Percentiles rank a stretch among this genome's conserved stretches.
Evolutionary conservation across 306 rosid species (phyloP).

Genomic region (Malus orientalis): DNA sequence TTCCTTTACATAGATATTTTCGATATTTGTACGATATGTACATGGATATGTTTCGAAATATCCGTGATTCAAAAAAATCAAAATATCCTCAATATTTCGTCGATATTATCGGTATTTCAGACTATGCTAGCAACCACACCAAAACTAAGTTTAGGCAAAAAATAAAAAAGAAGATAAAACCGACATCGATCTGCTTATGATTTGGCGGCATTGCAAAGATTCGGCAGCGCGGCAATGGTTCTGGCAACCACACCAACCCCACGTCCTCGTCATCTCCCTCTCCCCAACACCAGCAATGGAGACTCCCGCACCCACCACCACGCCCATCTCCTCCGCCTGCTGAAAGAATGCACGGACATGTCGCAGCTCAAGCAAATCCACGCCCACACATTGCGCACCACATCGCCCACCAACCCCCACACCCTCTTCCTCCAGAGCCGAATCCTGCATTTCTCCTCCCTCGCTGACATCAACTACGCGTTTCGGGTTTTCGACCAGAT

Average conservation of each 20-base stretch:
- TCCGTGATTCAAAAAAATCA: no score
- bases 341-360: conserved; percentile 29
- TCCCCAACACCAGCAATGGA: not conserved
- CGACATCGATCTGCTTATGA: not conserved
- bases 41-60: no score
- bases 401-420: conserved; percentile 29
- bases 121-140: no score
- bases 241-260: conserved; percentile 20
- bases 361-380: conserved; percentile 64
- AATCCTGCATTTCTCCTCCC: conserved; percentile 47
- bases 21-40: no score
- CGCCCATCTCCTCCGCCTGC: conserved; percentile 36
- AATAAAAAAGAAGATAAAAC: not conserved
- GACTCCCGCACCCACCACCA: conserved; percentile 12
- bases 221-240: conserved; percentile 15
- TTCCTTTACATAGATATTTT: no score
- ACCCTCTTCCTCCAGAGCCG: conserved; percentile 38
- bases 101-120: no score
- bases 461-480: conserved; percentile 40
- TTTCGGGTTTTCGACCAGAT: conserved; percentile 43
- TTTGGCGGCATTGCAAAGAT: not conserved
- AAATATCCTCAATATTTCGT: no score
- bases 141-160: no score
- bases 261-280: not conserved
- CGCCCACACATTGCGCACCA: conserved; percentile 61